A percentile compares a stretch with the other conserved stretches of the same genome.
phyloP scores from a whole-genome alignment of 1,284 basidiomycete genomes.

The Apiotrichum siamense region DNA sequence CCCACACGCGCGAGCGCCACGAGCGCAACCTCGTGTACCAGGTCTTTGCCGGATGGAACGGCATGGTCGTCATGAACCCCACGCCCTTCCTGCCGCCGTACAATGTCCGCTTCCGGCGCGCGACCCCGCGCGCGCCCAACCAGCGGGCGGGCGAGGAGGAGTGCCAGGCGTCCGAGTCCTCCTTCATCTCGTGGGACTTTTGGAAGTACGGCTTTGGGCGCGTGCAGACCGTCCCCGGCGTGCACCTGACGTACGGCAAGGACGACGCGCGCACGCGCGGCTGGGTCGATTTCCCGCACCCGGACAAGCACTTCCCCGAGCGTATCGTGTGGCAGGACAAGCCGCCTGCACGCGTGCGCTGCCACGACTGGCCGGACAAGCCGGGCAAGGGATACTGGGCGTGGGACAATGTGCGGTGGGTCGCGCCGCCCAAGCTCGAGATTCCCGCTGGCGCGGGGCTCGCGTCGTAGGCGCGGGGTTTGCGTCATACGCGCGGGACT shows the following conservation, averaged over 20 bases:
- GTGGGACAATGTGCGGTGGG: conserved; percentile 31
- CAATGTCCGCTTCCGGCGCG: conserved; percentile 39
- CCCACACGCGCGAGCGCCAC: conserved; percentile 33
- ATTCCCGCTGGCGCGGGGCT: background rate
- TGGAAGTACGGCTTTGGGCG: conserved; percentile 46
- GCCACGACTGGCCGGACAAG: conserved; percentile 42
- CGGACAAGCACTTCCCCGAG: conserved; percentile 17
- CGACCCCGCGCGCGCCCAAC: conserved; percentile 22
- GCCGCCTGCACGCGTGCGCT: conserved; percentile 24
- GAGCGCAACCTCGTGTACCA: conserved; percentile 43
- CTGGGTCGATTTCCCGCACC: conserved; percentile 33
- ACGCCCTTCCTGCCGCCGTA: conserved; percentile 40
- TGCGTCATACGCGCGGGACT: too few relatives aligned
- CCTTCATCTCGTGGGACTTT: conserved; percentile 46
- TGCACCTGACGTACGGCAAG: conserved; percentile 42
- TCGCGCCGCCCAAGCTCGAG: conserved; percentile 19
- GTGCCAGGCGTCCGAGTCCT: conserved; percentile 42
- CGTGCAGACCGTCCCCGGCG: conserved; percentile 41
- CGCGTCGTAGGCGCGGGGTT: too few relatives aligned
- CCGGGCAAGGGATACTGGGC: conserved; percentile 30
- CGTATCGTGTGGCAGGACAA: conserved; percentile 30
- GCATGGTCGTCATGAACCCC: conserved; percentile 48
- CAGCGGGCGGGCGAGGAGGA: conserved; percentile 21
- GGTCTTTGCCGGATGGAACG: conserved; percentile 56
- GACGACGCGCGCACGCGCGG: conserved; percentile 38